phyloP scores from a whole-genome alignment of 768 basidiomycete species.

The Tricholoma sp. region DNA sequence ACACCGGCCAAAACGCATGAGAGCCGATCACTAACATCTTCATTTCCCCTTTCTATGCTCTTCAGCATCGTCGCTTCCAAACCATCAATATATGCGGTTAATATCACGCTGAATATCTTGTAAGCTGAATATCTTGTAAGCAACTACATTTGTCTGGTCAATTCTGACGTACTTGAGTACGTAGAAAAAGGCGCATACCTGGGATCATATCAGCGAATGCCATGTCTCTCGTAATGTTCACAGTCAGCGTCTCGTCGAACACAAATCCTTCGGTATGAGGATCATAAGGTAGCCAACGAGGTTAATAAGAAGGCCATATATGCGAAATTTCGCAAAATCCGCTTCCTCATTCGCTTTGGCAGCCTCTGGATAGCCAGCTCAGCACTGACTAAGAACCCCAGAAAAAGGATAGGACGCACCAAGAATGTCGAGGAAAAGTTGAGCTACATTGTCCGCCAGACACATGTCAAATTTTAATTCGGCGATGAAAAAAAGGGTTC shows the following conservation, averaged over 20 bases:
- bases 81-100: too few species aligned
- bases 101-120: too few species aligned
- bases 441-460: slow-evolving; percentile 5
- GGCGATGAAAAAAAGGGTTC: slow-evolving; percentile 10
- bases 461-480: slow-evolving; percentile 4
- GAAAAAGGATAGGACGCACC: slow-evolving; percentile 4
- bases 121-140: too few species aligned
- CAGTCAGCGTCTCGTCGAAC: slow-evolving; percentile 13
- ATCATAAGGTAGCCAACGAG: slow-evolving; percentile 16
- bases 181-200: slow-evolving; percentile 7
- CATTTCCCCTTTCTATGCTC: slow-evolving; percentile 1
- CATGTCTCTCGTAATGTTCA: slow-evolving; percentile 10
- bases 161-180: neutral
- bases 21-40: neutral
- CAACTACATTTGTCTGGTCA: too few species aligned
- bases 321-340: slow-evolving; percentile 12
- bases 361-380: neutral
- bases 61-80: too few species aligned
- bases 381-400: neutral
- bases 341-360: neutral
- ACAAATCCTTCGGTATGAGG: slow-evolving; percentile 11
- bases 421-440: slow-evolving; percentile 13
- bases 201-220: slow-evolving; percentile 14
- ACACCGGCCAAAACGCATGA: neutral
- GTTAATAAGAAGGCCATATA: slow-evolving; percentile 20